Conservation (phyloP, 1,139 yeast genomes). For the Zhuliangozyma blackwelliae region DNA sequence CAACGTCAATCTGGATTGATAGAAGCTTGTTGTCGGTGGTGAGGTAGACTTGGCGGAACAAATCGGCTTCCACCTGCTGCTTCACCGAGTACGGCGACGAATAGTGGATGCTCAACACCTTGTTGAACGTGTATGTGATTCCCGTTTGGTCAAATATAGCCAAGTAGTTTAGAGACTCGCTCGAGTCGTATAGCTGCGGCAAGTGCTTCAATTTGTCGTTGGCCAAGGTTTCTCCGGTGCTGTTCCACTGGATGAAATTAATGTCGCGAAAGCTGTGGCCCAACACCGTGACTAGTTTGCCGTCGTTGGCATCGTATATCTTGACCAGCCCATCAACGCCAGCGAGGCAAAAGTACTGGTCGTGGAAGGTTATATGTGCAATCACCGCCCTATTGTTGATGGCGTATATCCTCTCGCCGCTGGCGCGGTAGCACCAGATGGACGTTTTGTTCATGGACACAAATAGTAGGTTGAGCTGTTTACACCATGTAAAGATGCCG, state of each 20-base stretch:
- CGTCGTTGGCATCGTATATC: constrained; percentile 48
- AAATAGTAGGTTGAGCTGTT: constrained; percentile 51
- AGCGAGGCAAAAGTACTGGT: constrained; percentile 38
- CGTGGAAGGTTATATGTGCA: constrained; percentile 30
- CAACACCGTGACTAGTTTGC: constrained; percentile 29
- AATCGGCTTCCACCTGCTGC: constrained; percentile 12
- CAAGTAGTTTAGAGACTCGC: constrained; percentile 18
- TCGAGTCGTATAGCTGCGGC: constrained; percentile 16
- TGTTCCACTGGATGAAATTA: constrained; percentile 23
- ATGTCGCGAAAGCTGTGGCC: constrained; percentile 16
- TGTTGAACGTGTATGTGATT: constrained; percentile 34
- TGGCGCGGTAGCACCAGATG: constrained; percentile 49
- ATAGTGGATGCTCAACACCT: constrained; percentile 24
- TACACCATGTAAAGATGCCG: constrained; percentile 56
- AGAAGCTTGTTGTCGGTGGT: constrained; percentile 12
- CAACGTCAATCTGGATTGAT: constrained; percentile 10
- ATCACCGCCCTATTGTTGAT: constrained; percentile 35
- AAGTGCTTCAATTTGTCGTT: constrained; percentile 23
- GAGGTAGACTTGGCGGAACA: constrained; percentile 30
- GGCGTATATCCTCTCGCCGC: constrained; percentile 55
- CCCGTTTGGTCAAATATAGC: constrained; percentile 25
- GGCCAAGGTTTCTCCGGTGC: constrained; percentile 17
- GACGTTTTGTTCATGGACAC: constrained; percentile 45
- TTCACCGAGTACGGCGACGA: constrained; percentile 14
- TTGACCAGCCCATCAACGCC: constrained; percentile 44